Conservation (phyloP, 768 basidiomycete species). For the Leccinellum rugosiceps region DNA sequence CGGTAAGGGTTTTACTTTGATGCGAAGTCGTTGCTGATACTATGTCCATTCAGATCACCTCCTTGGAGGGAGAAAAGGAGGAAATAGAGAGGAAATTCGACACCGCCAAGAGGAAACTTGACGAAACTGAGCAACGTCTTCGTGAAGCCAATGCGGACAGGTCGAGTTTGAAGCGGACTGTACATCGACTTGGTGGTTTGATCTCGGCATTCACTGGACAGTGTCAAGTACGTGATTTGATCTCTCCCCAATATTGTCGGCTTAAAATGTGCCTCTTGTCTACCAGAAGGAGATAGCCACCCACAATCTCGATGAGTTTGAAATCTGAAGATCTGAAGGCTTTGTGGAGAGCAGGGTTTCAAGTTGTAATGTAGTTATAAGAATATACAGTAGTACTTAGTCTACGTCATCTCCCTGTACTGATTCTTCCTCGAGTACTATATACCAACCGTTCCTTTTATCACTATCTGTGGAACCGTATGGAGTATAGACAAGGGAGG, state of each 20-base stretch:
- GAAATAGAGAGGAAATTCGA: conserved; percentile 15
- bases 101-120: conserved; percentile 13
- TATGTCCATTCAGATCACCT: conserved; percentile 6
- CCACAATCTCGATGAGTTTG: background rate
- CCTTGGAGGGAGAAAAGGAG: conserved; percentile 15
- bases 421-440: background rate
- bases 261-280: background rate
- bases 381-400: too few species aligned
- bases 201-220: conserved; percentile 11
- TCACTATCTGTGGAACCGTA: background rate
- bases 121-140: conserved; percentile 17
- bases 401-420: background rate
- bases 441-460: background rate
- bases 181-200: conserved; percentile 3
- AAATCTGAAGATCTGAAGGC: background rate
- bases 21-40: background rate
- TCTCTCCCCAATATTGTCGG: background rate
- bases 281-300: background rate
- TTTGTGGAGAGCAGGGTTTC: background rate
- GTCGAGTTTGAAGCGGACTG: conserved; percentile 11
- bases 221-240: conserved; percentile 8
- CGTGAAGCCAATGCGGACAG: conserved; percentile 16
- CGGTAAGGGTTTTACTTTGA: conserved; percentile 1
- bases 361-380: conserved; percentile 3
- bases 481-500: background rate